A percentile compares a stretch with the other conserved stretches of the same genome.
Evolutionary conservation across 2,329 filamentous ascomycete species (phyloP).

Genomic region (Fusarium sp.): DNA sequence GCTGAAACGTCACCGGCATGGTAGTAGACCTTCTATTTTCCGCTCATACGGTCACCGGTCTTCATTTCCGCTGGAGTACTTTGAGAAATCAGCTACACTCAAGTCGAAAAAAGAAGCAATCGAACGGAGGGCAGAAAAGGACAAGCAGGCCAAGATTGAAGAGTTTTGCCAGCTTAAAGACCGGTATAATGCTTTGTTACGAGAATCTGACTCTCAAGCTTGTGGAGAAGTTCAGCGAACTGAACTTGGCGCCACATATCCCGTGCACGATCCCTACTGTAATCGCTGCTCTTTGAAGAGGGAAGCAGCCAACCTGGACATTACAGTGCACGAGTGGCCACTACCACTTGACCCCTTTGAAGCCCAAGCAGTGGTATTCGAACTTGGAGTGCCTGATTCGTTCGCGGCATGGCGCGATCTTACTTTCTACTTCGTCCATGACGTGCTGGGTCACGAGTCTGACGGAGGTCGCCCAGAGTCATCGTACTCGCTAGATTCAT

Average conservation of each 20-base stretch:
- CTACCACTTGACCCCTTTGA: constrained; percentile 56
- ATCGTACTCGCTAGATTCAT: constrained; percentile 18
- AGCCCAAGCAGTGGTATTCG: constrained; percentile 67
- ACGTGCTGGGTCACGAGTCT: constrained; percentile 54
- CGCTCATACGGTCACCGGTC: constrained; percentile 24
- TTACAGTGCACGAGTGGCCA: constrained; percentile 71
- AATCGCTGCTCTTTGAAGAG: constrained; percentile 54
- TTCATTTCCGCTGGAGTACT: constrained; percentile 44
- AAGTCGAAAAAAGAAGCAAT: constrained; percentile 58
- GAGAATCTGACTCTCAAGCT: neutral
- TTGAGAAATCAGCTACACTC: constrained; percentile 49
- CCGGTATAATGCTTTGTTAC: constrained; percentile 29
- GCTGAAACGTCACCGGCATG: neutral
- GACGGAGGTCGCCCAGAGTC: neutral
- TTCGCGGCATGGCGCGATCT: constrained; percentile 66
- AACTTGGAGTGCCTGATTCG: constrained; percentile 61
- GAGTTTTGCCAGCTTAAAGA: constrained; percentile 31
- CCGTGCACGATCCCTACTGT: constrained; percentile 49
- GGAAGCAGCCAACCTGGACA: constrained; percentile 58
- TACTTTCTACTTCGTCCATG: constrained; percentile 59
- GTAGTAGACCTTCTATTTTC: constrained; percentile 29
- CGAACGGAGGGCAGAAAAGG: constrained; percentile 53
- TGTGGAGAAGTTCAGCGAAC: constrained; percentile 27
- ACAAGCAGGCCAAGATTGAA: constrained; percentile 14
- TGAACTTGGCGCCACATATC: neutral